Evolutionary conservation across 305 asterid species (phyloP).

Genomic region (Stenogyne calaminthoides): DNA sequence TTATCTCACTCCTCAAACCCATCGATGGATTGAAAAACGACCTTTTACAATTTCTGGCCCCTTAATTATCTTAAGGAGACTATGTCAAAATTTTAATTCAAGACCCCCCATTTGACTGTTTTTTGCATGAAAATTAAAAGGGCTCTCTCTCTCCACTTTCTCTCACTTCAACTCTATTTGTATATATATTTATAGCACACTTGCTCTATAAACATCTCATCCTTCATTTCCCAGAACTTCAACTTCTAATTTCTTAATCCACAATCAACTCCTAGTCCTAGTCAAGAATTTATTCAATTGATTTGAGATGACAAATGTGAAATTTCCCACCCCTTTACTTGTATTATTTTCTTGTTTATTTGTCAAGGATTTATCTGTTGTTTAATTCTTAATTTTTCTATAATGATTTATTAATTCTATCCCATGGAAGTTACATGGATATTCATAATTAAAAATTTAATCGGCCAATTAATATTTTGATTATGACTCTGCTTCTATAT

Average conservation of each 20-base stretch:
- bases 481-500: not conserved
- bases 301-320: slow-evolving; percentile 38
- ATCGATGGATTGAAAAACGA: not conserved
- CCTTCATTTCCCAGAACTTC: slow-evolving; percentile 19
- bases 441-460: not conserved
- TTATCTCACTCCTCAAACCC: not conserved
- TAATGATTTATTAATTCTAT: not conserved
- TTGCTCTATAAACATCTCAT: slow-evolving; percentile 19
- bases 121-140: slow-evolving; percentile 10
- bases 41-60: slow-evolving; percentile 18
- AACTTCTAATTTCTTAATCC: slow-evolving; percentile 18
- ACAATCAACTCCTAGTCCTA: slow-evolving; percentile 23
- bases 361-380: too few relatives aligned
- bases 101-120: slow-evolving; percentile 4
- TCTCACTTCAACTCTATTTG: not conserved
- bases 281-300: slow-evolving; percentile 22
- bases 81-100: slow-evolving; percentile 7
- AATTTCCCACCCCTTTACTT: slow-evolving; percentile 12
- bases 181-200: not conserved
- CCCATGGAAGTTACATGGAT: slow-evolving; percentile 20
- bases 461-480: not conserved
- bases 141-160: not conserved
- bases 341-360: not conserved
- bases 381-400: not conserved
- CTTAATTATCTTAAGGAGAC: slow-evolving; percentile 25